These are phyloP conservation scores for Rhizoctonia solani DNA, from an alignment of 1,284 basidiomycete species.

Conservation along the genomic window DNA sequence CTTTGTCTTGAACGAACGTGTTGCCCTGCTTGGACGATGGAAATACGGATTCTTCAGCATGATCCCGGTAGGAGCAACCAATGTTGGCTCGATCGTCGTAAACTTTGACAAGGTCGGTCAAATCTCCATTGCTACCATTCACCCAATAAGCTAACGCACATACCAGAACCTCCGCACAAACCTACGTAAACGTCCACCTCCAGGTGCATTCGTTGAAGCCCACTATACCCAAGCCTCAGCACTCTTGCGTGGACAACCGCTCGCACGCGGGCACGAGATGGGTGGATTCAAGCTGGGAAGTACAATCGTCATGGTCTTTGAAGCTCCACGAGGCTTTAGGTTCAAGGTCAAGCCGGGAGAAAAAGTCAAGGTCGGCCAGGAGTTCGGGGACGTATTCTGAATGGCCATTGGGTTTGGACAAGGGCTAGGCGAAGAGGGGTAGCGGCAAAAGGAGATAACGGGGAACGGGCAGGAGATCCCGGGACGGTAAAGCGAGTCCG, in stretches of 20 bases:
- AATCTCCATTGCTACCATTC: conserved; percentile 39
- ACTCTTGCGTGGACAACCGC: conserved; percentile 86
- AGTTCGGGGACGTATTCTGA: conserved; percentile 47
- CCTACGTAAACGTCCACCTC: conserved; percentile 70
- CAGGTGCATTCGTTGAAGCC: conserved; percentile 92
- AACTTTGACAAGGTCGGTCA: conserved; percentile 93
- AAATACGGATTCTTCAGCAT: conserved; percentile 95
- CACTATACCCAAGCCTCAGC: conserved; percentile 82
- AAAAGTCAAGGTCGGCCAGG: conserved; percentile 87
- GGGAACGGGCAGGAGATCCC: no score
- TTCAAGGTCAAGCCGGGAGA: conserved; percentile 82
- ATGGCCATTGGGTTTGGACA: no score
- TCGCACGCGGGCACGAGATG: conserved; percentile 90
- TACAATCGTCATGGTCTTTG: conserved; percentile 96
- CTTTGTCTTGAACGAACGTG: conserved; percentile 97
- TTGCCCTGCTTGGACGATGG: conserved; percentile 96
- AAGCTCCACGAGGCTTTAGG: conserved; percentile 85
- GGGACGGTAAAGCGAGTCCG: no score
- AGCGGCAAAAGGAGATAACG: no score
- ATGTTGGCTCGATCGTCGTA: conserved; percentile 95
- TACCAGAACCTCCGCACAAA: conserved; percentile 80
- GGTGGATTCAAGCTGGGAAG: conserved; percentile 95
- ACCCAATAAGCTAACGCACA: neutral
- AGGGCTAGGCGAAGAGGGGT: no score
- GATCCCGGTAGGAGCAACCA: conserved; percentile 97